Evolutionary conservation across 108 stramenopile genomes (phyloP), one percentile per base, ranked within the genome.

Genomic region (Stephanodiscus minutulus): DNA sequence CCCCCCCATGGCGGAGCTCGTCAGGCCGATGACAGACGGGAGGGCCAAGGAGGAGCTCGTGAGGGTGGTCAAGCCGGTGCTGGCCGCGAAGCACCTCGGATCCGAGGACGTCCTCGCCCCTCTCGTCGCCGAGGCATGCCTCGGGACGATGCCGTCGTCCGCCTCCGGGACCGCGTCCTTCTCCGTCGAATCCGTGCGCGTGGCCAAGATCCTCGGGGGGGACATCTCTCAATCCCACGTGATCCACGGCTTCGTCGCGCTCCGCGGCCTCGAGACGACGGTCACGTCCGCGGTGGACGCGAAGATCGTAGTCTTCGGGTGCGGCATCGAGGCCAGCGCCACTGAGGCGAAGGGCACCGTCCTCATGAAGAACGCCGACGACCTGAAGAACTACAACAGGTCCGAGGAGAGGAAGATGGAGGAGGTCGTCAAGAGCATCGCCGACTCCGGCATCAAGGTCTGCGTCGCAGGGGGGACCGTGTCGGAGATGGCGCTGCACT

Each of bases 291-390:
- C 79, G 43, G 65, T 78, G 61, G 82, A 98, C 58, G 95, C 94
- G 28, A 97, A 97, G 72, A 88, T 98, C 60, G 91, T 85, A 5
- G 97, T 98, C 21, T 99, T 96, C 82, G 96, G 90, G n/a, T 93
- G 92, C 61, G 98, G 96, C 11, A 77, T 99, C 28, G 99, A 99
- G 84, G 97, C 97, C 8, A 82, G 86, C 48, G 68, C 83, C 39
- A 98, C 99, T 6, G 99, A 99, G 85, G 96, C 99, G 68, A 98
- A 99, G 90, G 98, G 99, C 53, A 99, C 99, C n/a, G 98, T 99
- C 54, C 82, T 98, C 61, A 96, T 99, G 84, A 97, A 97, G 85
- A 97, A 72, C 60, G 99, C 98, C 15, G 99, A 98, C 61, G 98
- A 99, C 77, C 87, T 99, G 59, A 89, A 91, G 77, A 87, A 81